Percentiles rank a stretch among this genome's conserved stretches.
These are phyloP conservation scores for Ophiostoma perfectum DNA, from an alignment of 2,329 filamentous ascomycete genomes.

Conservation along the genomic window DNA sequence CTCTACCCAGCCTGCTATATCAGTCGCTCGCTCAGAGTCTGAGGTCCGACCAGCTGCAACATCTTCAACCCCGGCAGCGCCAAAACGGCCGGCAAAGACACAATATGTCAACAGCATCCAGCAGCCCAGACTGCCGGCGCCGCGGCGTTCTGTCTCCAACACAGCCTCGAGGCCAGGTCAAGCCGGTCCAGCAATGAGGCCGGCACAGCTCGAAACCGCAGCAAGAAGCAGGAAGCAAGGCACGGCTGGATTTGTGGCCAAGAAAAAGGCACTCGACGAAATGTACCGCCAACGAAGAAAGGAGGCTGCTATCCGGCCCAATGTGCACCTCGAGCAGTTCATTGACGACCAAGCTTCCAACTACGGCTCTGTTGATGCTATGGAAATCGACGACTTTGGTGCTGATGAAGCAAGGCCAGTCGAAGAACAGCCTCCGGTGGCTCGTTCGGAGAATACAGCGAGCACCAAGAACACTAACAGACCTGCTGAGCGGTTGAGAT, in stretches of 20 bases:
- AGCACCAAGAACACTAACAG: background rate
- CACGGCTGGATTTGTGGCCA: constrained; percentile 42
- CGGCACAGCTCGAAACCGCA: constrained; percentile 53
- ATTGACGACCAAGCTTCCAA: constrained; percentile 20
- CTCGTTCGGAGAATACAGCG: background rate
- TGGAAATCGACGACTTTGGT: constrained; percentile 4
- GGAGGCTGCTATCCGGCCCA: constrained; percentile 28
- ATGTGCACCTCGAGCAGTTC: constrained; percentile 36
- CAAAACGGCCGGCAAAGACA: background rate
- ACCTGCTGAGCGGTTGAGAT: constrained; percentile 31
- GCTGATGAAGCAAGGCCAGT: background rate
- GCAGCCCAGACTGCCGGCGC: constrained; percentile 21
- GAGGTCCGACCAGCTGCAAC: too few relatives aligned
- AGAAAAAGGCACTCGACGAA: constrained; percentile 51
- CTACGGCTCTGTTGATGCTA: constrained; percentile 9
- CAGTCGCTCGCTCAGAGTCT: too few relatives aligned
- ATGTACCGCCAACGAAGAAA: constrained; percentile 43
- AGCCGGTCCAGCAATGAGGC: constrained; percentile 27
- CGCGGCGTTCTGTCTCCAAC: background rate
- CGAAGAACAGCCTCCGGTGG: background rate
- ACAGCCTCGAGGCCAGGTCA: too few relatives aligned
- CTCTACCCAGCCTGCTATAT: background rate
- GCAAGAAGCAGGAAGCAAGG: constrained; percentile 31
- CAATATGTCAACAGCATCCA: constrained; percentile 4
- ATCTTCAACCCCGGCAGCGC: background rate